Evolutionary conservation across 2,329 filamentous ascomycete genomes (phyloP).

Genomic region (Botrytis elliptica): DNA sequence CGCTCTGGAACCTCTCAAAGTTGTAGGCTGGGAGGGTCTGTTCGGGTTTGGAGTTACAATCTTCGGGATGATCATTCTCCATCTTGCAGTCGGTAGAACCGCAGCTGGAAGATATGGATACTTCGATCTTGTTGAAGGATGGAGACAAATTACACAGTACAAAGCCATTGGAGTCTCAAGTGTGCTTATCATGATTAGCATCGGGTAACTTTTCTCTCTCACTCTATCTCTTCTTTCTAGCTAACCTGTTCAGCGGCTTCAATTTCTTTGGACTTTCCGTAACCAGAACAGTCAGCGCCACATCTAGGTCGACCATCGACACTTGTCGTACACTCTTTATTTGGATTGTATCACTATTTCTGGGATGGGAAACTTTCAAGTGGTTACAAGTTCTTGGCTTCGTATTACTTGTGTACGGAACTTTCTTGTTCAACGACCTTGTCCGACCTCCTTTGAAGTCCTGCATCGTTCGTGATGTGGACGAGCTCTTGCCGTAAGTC

Average conservation of each 20-base stretch:
- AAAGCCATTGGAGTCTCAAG: conserved; percentile 72
- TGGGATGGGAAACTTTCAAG: conserved; percentile 98
- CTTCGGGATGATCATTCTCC: conserved; percentile 74
- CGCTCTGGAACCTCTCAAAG: conserved; percentile 72
- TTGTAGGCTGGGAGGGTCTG: conserved; percentile 94
- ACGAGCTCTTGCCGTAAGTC: conserved; percentile 62
- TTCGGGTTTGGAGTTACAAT: conserved; percentile 85
- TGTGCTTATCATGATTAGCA: conserved; percentile 93
- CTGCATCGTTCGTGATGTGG: conserved; percentile 57
- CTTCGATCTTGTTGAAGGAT: conserved; percentile 86
- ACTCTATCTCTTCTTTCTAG: not conserved
- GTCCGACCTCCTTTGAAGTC: conserved; percentile 76
- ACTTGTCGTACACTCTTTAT: conserved; percentile 97
- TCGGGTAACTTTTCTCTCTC: conserved; percentile 66
- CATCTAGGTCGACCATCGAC: conserved; percentile 92
- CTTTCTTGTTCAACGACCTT: conserved; percentile 93
- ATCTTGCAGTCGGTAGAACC: conserved; percentile 73
- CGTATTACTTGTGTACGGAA: conserved; percentile 87
- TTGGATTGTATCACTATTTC: conserved; percentile 88
- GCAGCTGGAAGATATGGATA: conserved; percentile 73
- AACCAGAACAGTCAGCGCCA: conserved; percentile 84
- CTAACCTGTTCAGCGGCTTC: conserved; percentile 66
- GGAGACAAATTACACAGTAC: conserved; percentile 74
- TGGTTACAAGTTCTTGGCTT: conserved; percentile 93
- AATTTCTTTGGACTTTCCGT: conserved; percentile 98